These are phyloP conservation scores for Xylaria sp. DNA, from an alignment of 2,329 filamentous ascomycete species.

Conservation along the genomic window DNA sequence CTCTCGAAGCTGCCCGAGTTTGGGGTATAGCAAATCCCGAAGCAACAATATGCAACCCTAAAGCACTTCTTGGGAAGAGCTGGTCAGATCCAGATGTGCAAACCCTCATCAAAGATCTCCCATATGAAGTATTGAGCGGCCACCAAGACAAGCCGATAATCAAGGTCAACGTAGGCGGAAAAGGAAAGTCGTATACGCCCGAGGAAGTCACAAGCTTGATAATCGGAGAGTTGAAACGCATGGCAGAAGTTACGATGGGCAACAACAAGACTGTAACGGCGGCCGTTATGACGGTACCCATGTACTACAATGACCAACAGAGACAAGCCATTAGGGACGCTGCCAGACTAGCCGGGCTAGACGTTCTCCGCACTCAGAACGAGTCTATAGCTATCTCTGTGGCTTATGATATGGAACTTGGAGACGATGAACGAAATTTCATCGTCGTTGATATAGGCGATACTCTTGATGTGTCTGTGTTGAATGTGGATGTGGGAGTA, in stretches of 20 bases:
- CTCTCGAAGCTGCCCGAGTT: slow-evolving; percentile 8
- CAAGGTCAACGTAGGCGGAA: not conserved
- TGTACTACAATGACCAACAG: slow-evolving; percentile 1
- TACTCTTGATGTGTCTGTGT: slow-evolving; percentile 8
- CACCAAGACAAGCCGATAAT: not conserved
- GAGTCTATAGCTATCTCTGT: not conserved
- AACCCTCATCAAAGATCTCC: slow-evolving; percentile 1
- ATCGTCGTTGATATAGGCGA: slow-evolving; percentile 13
- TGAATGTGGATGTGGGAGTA: not conserved
- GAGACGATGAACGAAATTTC: not conserved
- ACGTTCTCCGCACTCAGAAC: not conserved
- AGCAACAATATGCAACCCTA: no score
- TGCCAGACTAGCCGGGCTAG: slow-evolving; percentile 2
- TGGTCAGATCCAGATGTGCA: slow-evolving; percentile 8
- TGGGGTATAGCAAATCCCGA: not conserved
- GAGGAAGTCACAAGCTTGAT: slow-evolving; percentile 11
- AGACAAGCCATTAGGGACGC: slow-evolving; percentile 8
- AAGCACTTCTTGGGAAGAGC: not conserved
- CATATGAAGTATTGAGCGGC: slow-evolving; percentile 4
- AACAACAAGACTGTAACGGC: not conserved
- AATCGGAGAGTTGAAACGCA: slow-evolving; percentile 6
- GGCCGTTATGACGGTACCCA: not conserved
- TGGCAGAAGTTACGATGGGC: slow-evolving; percentile 7
- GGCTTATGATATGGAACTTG: not conserved
- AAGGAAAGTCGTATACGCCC: not conserved